These are phyloP conservation scores for Gonapodya prolifera DNA, from an alignment of 192 early-diverging fungal species.

Conservation along the genomic window DNA sequence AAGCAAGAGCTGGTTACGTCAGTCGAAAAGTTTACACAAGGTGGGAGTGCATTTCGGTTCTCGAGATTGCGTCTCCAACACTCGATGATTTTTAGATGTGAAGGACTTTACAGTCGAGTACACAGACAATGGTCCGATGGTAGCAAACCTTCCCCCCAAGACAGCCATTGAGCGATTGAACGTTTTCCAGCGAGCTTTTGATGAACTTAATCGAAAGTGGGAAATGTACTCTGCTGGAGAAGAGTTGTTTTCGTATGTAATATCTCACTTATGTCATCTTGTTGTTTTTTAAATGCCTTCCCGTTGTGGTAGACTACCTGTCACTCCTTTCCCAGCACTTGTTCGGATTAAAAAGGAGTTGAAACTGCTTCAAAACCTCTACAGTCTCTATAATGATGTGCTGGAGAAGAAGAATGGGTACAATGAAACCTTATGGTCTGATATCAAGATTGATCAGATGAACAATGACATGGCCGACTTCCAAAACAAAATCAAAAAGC, in stretches of 20 bases:
- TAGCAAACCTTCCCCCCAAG: constrained; percentile 45
- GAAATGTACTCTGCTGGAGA: constrained; percentile 53
- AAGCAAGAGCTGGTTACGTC: constrained; percentile 40
- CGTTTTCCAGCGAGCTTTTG: constrained; percentile 50
- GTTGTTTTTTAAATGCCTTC: not conserved
- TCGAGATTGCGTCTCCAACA: not conserved
- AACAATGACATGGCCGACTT: constrained; percentile 30
- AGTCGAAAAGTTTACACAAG: constrained; percentile 39
- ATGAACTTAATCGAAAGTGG: constrained; percentile 54
- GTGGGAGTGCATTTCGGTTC: not conserved
- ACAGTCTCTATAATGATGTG: constrained; percentile 52
- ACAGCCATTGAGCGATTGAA: constrained; percentile 50
- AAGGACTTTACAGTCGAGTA: constrained; percentile 50
- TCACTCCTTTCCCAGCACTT: constrained; percentile 48
- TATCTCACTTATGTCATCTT: not conserved
- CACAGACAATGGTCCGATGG: constrained; percentile 53
- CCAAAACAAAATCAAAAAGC: constrained; percentile 54
- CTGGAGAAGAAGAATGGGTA: constrained; percentile 38
- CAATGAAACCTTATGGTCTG: constrained; percentile 49
- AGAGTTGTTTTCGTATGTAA: constrained; percentile 30
- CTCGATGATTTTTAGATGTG: constrained; percentile 22
- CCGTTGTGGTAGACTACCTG: constrained; percentile 22
- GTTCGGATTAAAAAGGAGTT: constrained; percentile 49
- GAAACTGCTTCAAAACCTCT: constrained; percentile 47
- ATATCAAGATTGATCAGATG: constrained; percentile 40